Percentiles rank a stretch among this genome's conserved stretches.
phyloP scores from a whole-genome alignment of 441 rosid genomes.

The Pelargonium australe region DNA sequence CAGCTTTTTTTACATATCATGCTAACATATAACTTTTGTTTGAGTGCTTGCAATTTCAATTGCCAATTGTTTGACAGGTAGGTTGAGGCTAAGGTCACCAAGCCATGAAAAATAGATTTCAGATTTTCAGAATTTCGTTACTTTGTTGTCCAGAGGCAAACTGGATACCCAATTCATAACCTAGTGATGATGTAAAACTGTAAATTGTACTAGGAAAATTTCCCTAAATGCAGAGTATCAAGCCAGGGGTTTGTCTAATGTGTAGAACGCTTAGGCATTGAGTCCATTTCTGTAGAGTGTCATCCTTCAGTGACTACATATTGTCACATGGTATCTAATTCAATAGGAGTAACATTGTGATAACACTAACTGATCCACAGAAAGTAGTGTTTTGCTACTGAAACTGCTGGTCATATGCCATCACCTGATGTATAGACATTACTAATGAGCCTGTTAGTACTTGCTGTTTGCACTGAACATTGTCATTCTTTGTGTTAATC shows the following conservation, averaged over 20 bases:
- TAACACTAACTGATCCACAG: conserved; percentile 5
- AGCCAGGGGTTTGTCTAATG: neutral
- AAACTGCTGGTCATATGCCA: conserved; percentile 15
- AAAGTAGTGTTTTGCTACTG: conserved; percentile 3
- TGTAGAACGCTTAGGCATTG: conserved; percentile 13
- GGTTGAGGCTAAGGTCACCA: conserved; percentile 47
- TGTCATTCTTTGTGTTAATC: conserved; percentile 7
- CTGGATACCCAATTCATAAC: conserved; percentile 6
- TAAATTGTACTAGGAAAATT: conserved; percentile 10
- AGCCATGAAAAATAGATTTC: conserved; percentile 28
- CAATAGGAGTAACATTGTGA: conserved; percentile 8
- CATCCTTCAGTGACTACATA: neutral
- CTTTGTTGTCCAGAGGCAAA: conserved; percentile 11
- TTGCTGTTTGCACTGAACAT: conserved; percentile 9
- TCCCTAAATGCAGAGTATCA: conserved; percentile 15
- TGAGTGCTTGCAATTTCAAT: conserved; percentile 41
- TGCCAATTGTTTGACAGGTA: conserved; percentile 44
- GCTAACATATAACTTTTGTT: conserved; percentile 53
- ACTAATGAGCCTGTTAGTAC: conserved; percentile 14
- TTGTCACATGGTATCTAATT: neutral
- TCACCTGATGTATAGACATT: conserved; percentile 7
- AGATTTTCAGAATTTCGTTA: conserved; percentile 21
- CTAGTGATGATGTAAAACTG: conserved; percentile 10
- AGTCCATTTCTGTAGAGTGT: conserved; percentile 1
- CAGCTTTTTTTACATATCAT: conserved; percentile 33